phyloP scores from a whole-genome alignment of 306 rosid genomes.

The Fagus crenata region DNA sequence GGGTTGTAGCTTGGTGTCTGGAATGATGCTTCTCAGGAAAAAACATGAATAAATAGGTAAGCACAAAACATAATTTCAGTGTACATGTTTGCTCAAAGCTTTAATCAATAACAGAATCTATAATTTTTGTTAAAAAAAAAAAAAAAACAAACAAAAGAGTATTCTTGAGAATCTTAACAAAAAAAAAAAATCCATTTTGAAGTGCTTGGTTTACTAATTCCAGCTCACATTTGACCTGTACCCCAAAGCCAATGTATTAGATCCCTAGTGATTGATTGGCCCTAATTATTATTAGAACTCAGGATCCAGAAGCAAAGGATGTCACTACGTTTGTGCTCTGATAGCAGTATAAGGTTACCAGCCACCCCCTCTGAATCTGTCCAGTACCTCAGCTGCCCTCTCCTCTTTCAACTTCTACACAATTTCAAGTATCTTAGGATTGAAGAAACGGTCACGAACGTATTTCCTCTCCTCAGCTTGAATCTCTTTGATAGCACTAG shows the following conservation, averaged over 20 bases:
- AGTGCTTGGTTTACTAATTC: slow-evolving; percentile 8
- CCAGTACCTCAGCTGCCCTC: slow-evolving; percentile 32
- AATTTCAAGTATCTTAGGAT: slow-evolving; percentile 58
- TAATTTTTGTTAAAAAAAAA: not conserved
- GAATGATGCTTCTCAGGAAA: not conserved
- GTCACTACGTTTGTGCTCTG: slow-evolving; percentile 12
- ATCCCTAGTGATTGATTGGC: slow-evolving; percentile 8
- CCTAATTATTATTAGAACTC: slow-evolving; percentile 11
- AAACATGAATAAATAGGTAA: not conserved
- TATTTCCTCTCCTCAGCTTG: slow-evolving; percentile 75
- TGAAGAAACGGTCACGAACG: slow-evolving; percentile 67
- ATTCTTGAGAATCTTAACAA: too few species aligned
- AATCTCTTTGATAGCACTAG: slow-evolving; percentile 67
- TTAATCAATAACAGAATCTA: not conserved
- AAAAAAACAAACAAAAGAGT: too few species aligned
- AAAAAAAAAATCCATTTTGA: slow-evolving; percentile 10
- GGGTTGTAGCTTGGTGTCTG: too few species aligned
- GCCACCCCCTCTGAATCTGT: slow-evolving; percentile 39
- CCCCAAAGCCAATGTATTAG: not conserved
- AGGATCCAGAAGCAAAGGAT: slow-evolving; percentile 17
- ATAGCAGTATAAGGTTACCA: slow-evolving; percentile 12
- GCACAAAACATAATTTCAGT: not conserved
- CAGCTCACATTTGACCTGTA: slow-evolving; percentile 1
- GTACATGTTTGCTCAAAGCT: not conserved
- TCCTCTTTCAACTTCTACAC: slow-evolving; percentile 54